Evolutionary conservation across 2,329 filamentous ascomycete genomes (phyloP), one percentile per base, ranked within the genome.

Genomic region (Ophiocordyceps australis): DNA sequence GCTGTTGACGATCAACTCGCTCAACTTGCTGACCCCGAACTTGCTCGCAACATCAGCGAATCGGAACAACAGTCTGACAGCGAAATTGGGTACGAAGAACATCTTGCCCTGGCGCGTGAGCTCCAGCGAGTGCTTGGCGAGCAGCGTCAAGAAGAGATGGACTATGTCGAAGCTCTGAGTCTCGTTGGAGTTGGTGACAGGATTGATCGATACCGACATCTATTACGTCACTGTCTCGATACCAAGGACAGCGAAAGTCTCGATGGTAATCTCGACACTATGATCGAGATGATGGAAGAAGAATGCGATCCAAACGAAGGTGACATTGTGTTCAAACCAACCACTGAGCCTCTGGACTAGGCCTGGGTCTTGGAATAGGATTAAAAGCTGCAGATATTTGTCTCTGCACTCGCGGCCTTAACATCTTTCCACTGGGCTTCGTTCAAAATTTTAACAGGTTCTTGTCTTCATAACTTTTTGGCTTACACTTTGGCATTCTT

Each of bases 111-210:
- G 5, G 65, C 70, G 3, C 53, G 62, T 17, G 55, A 73, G 35
- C 55, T 82, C 13, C 56, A 55, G 23, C 47, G 57, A 7, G 54
- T 71, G 24, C 54, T 76, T 23, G 45, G 54, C 4, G 68, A 76
- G 38, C 69, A 78, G 38, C 58, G 64, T 25, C 52, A 59, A 22
- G 60, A 74, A 4, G 74, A 82, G 37, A 47, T 52, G 10, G 72
- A 78, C 32, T 80, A 82, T 33, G 68, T 79, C 21, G 62, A 70
- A 26, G 74, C 74, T 9, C 55, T 80, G 23, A 67, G 66, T 23
- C 62, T 72, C 33, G 72, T 77, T 9, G 77, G 77, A 22, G 70
- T 74, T 20, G 71, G 74, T 19, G 74, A 80, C 45, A 72, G 73
- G 43, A 77, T 78, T 35, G 73, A 74, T 37, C 70, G 74, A 44